phyloP scores from a whole-genome alignment of 495 filamentous ascomycete genomes.

The Antarctomyces pellizariae region DNA sequence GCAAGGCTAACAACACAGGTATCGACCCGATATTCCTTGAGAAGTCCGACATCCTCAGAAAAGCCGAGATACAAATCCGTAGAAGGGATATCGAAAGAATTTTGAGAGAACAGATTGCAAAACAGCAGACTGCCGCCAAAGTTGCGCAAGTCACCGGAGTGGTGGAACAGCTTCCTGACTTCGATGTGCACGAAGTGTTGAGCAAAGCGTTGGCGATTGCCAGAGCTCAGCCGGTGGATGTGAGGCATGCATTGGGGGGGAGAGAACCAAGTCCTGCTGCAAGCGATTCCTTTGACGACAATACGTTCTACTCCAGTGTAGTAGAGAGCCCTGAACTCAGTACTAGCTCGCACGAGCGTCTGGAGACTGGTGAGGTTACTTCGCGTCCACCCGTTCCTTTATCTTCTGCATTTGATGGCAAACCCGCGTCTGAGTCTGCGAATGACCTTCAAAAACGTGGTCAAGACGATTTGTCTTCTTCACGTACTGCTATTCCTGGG shows the following conservation, averaged over 20 bases:
- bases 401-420: too few relatives aligned
- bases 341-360: conserved; percentile 17
- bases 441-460: too few relatives aligned
- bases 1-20: conserved; percentile 19
- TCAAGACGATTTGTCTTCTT: too few relatives aligned
- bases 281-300: conserved; percentile 71
- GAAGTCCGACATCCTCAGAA: conserved; percentile 64
- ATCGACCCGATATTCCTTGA: conserved; percentile 63
- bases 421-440: too few relatives aligned
- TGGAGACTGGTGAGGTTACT: conserved; percentile 22
- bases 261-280: conserved; percentile 19
- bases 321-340: conserved; percentile 24
- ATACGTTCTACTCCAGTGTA: conserved; percentile 87
- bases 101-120: conserved; percentile 51
- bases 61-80: conserved; percentile 60
- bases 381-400: too few relatives aligned
- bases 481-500: too few relatives aligned
- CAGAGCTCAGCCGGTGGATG: conserved; percentile 28
- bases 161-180: conserved; percentile 38
- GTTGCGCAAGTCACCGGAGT: conserved; percentile 33
- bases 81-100: conserved; percentile 57
- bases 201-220: conserved; percentile 48
- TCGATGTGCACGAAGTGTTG: conserved; percentile 56
- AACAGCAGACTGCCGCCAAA: conserved; percentile 29
- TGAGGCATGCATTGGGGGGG: conserved; percentile 19